phyloP scores from a whole-genome alignment of 148 eudicot species.

The Selenicereus undatus region DNA sequence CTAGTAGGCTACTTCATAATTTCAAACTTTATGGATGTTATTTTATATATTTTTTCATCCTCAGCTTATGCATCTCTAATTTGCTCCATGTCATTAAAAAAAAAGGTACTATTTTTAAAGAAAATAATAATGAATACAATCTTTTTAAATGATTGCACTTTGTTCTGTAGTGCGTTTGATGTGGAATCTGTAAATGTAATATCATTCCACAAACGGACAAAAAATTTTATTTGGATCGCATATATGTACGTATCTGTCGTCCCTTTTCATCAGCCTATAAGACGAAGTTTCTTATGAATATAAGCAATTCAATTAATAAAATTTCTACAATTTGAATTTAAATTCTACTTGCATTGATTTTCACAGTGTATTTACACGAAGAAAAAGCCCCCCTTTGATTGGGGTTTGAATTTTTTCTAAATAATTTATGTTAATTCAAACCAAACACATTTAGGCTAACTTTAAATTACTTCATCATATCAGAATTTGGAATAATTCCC shows the following conservation, averaged over 20 bases:
- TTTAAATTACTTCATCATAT: too few species aligned
- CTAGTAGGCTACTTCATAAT: constrained; percentile 11
- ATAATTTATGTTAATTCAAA: too few species aligned
- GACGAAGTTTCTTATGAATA: too few species aligned
- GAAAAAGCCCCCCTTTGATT: too few species aligned
- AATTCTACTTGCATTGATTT: too few species aligned
- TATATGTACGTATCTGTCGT: not conserved
- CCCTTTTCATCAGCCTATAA: not conserved
- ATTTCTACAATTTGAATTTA: too few species aligned
- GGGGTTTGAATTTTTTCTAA: too few species aligned
- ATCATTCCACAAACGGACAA: constrained; percentile 8
- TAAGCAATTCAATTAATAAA: too few species aligned
- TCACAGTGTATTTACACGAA: too few species aligned
- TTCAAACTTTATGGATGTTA: constrained; percentile 16
- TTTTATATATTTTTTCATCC: constrained; percentile 8
- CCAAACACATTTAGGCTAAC: too few species aligned
- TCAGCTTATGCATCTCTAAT: not conserved
- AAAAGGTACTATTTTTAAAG: not conserved
- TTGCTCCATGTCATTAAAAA: not conserved
- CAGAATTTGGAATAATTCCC: too few species aligned
- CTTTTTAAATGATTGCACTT: constrained; percentile 6
- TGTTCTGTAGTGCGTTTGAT: constrained; percentile 18
- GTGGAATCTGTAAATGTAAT: not conserved
- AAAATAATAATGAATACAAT: not conserved
- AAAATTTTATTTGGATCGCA: not conserved